Percentiles rank a stretch among this genome's conserved stretches.
Conservation (phyloP, 2,329 filamentous ascomycete genomes). For the Neonectria faginata region DNA sequence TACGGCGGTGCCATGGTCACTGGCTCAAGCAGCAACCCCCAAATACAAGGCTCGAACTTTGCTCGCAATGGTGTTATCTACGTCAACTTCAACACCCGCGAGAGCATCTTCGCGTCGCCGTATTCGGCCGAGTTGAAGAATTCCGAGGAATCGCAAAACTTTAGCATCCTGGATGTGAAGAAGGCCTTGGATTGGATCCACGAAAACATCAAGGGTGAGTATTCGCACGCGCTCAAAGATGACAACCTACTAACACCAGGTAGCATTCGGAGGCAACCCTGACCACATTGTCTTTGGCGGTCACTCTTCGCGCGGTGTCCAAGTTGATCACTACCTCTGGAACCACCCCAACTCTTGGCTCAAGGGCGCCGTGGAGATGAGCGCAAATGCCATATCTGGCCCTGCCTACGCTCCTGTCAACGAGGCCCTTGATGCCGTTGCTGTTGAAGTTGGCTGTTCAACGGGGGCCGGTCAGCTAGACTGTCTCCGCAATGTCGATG, state of each 20-base stretch:
- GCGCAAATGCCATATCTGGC: conserved; percentile 55
- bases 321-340: conserved; percentile 57
- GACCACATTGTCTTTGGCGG: conserved; percentile 60
- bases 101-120: conserved; percentile 59
- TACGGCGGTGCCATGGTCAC: conserved; percentile 52
- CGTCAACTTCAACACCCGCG: conserved; percentile 55
- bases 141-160: conserved; percentile 40
- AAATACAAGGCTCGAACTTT: conserved; percentile 52
- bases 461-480: conserved; percentile 49
- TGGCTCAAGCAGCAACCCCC: conserved; percentile 55
- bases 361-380: conserved; percentile 55
- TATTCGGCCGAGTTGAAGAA: conserved; percentile 53
- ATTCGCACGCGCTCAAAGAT: too few species aligned
- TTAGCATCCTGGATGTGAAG: conserved; percentile 43
- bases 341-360: conserved; percentile 54
- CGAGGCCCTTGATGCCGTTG: conserved; percentile 52
- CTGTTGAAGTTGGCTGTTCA: conserved; percentile 52
- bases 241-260: conserved; percentile 9
- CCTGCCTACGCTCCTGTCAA: conserved; percentile 53
- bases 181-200: conserved; percentile 45
- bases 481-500: conserved; percentile 51
- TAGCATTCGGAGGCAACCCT: conserved; percentile 58
- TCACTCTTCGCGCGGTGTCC: conserved; percentile 52
- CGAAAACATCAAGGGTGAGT: conserved; percentile 39
- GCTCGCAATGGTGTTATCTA: conserved; percentile 52